Conservation (phyloP, 2,329 filamentous ascomycete genomes). For the Plectosphaerella sp. region DNA sequence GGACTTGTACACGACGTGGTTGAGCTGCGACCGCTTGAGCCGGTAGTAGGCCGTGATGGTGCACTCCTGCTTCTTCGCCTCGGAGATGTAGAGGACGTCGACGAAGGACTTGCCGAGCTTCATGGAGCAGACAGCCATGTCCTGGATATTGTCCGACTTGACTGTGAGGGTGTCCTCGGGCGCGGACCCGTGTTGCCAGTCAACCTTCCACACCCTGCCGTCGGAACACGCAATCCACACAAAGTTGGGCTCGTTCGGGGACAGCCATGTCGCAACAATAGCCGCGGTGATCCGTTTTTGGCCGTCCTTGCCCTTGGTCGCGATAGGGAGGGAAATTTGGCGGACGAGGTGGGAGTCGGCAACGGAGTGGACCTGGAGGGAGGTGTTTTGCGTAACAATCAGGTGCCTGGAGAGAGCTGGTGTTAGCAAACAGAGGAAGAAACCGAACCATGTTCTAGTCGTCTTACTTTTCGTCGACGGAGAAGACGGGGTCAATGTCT, state of each 20-base stretch:
- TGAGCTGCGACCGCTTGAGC: slow-evolving; percentile 18
- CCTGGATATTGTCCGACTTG: slow-evolving; percentile 37
- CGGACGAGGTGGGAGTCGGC: slow-evolving; percentile 76
- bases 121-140: slow-evolving; percentile 37
- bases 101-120: slow-evolving; percentile 24
- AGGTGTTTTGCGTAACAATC: slow-evolving; percentile 69
- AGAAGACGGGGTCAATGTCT: slow-evolving; percentile 60
- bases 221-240: slow-evolving; percentile 58
- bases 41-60: slow-evolving; percentile 43
- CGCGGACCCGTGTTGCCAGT: slow-evolving; percentile 50
- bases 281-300: slow-evolving; percentile 20
- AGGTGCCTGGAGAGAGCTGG: slow-evolving; percentile 51
- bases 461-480: slow-evolving; percentile 55
- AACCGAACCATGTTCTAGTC: slow-evolving; percentile 6
- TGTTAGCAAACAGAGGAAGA: slow-evolving; percentile 17
- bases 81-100: slow-evolving; percentile 35
- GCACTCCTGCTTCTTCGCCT: slow-evolving; percentile 6
- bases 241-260: slow-evolving; percentile 34
- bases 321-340: slow-evolving; percentile 54
- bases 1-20: slow-evolving; percentile 28
- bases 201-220: slow-evolving; percentile 51
- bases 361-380: slow-evolving; percentile 76
- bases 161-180: slow-evolving; percentile 36
- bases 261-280: slow-evolving; percentile 37
- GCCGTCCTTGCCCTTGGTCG: slow-evolving; percentile 4